Evolutionary conservation across 495 filamentous ascomycete species (phyloP).

Genomic region (Venustampulla echinocandica): DNA sequence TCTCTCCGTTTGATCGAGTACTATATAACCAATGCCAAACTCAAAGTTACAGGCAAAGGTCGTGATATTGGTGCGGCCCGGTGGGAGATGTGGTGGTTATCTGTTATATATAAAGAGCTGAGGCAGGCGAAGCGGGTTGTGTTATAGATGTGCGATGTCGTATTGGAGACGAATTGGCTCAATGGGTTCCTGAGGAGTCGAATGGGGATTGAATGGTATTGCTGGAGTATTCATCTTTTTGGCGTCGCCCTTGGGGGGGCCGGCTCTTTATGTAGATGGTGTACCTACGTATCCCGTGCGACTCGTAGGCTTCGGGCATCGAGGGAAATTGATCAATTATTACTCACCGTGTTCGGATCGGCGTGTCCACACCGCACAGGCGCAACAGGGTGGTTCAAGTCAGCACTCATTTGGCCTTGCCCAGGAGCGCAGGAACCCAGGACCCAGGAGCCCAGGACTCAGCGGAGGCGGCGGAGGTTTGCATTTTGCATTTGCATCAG

Average conservation of each 20-base stretch:
- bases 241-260: conserved; percentile 12
- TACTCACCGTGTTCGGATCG: conserved; percentile 19
- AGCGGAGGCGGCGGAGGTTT: conserved; percentile 3
- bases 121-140: neutral
- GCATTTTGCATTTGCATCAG: conserved; percentile 16
- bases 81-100: neutral
- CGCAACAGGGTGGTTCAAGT: no score
- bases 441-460: no score
- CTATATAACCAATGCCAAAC: no score
- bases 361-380: no score
- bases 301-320: conserved; percentile 8
- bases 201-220: no score
- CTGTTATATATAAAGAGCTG: neutral
- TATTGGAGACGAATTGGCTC: no score
- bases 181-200: no score
- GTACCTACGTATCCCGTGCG: no score
- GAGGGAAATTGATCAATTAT: conserved; percentile 22
- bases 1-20: no score
- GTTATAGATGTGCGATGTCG: conserved; percentile 5
- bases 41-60: conserved; percentile 11
- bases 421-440: no score
- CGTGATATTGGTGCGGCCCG: conserved; percentile 18
- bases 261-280: conserved; percentile 19
- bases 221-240: no score
- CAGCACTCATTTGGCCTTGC: no score